Percentiles rank a stretch among this genome's conserved stretches.
These are phyloP conservation scores for Saccharomycopsis sp. DNA, from an alignment of 805 yeast species.

Conservation along the genomic window DNA sequence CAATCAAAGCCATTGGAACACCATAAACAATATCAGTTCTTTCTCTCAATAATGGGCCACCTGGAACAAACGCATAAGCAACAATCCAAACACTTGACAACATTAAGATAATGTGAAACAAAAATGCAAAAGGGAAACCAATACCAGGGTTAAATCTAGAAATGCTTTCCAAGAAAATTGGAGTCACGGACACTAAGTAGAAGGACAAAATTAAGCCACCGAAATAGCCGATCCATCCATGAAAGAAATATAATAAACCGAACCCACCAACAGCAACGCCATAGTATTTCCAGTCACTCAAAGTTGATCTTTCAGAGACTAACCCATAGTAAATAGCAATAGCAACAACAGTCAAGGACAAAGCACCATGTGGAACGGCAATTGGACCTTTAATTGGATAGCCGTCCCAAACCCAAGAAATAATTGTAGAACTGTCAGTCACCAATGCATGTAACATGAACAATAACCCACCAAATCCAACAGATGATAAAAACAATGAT, in stretches of 20 bases:
- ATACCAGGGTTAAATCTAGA: slow-evolving; percentile 50
- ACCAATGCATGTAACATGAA: slow-evolving; percentile 68
- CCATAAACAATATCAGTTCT: slow-evolving; percentile 72
- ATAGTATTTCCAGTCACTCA: slow-evolving; percentile 5
- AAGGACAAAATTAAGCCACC: slow-evolving; percentile 63
- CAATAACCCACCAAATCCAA: slow-evolving; percentile 72
- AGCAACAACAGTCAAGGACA: slow-evolving; percentile 53
- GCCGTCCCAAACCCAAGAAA: slow-evolving; percentile 97
- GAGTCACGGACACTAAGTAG: slow-evolving; percentile 57
- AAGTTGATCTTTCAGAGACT: slow-evolving; percentile 15
- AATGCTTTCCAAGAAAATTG: slow-evolving; percentile 52
- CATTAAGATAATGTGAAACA: slow-evolving; percentile 46
- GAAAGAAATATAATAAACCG: slow-evolving; percentile 39
- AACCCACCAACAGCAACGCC: slow-evolving; percentile 43
- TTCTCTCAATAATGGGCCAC: slow-evolving; percentile 82
- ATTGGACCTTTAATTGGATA: slow-evolving; percentile 81
- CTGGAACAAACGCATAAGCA: slow-evolving; percentile 97
- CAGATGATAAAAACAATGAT: slow-evolving; percentile 43
- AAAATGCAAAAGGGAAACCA: slow-evolving; percentile 42
- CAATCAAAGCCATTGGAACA: slow-evolving; percentile 45
- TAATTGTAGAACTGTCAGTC: slow-evolving; percentile 78
- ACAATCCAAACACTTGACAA: slow-evolving; percentile 94
- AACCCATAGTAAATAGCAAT: slow-evolving; percentile 48
- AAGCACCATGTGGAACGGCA: slow-evolving; percentile 77
- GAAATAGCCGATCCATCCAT: slow-evolving; percentile 65